Conservation (phyloP, 139 green algal species). For the Edaphochlamys debaryana region DNA sequence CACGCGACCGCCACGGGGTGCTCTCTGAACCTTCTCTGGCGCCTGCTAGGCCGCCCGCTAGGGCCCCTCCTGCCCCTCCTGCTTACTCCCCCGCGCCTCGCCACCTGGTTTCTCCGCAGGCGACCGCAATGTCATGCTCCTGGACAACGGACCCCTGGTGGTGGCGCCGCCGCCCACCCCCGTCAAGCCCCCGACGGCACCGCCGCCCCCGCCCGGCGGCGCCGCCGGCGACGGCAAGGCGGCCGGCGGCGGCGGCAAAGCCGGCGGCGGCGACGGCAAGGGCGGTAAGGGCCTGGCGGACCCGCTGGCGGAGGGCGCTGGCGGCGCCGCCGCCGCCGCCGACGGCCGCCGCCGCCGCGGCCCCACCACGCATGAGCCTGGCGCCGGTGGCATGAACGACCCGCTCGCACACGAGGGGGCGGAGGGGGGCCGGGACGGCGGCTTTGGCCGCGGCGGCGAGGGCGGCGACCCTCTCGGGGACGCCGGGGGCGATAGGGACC, state of each 20-base stretch:
- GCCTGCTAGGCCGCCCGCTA: too few relatives aligned
- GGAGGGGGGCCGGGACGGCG: too few relatives aligned
- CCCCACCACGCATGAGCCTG: too few relatives aligned
- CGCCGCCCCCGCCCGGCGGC: background rate
- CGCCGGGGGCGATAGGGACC: background rate
- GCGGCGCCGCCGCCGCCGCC: background rate
- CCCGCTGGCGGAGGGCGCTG: background rate
- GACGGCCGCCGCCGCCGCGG: background rate
- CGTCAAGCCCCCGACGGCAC: background rate
- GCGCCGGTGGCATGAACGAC: background rate
- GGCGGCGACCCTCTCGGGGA: background rate
- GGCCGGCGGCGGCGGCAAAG: background rate
- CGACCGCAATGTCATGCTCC: background rate
- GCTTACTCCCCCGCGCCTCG: too few relatives aligned
- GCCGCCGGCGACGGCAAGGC: background rate
- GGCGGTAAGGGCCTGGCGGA: background rate
- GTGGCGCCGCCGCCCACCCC: background rate
- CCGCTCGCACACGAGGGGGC: background rate
- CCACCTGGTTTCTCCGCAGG: too few relatives aligned
- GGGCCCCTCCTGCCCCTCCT: too few relatives aligned
- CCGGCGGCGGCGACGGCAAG: background rate
- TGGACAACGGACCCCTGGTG: background rate
- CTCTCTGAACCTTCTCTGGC: too few relatives aligned
- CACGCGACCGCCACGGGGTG: too few relatives aligned
- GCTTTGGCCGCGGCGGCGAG: too few relatives aligned